phyloP scores from a whole-genome alignment of 192 early-diverging fungal species.

The Backusella australiensis region DNA sequence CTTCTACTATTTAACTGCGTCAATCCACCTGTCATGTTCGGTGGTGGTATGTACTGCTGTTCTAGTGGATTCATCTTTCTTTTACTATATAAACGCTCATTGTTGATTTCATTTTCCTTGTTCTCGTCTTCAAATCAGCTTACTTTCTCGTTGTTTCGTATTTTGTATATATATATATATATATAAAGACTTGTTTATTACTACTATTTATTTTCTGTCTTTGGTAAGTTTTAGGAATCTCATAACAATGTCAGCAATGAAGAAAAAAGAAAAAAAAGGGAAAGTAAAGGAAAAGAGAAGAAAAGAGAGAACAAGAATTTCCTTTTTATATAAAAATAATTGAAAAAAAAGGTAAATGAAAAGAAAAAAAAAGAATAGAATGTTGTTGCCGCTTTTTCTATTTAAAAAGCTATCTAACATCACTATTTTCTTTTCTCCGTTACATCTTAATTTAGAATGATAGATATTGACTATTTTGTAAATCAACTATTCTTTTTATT shows the following conservation, averaged over 20 bases:
- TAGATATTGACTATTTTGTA: neutral
- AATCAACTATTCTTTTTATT: conserved; percentile 4
- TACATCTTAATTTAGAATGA: neutral
- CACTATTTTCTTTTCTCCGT: neutral
- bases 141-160: neutral
- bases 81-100: neutral
- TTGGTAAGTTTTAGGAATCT: neutral
- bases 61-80: neutral
- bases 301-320: neutral
- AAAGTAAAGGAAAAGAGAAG: neutral
- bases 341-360: neutral
- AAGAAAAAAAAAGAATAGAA: neutral
- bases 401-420: neutral
- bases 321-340: neutral
- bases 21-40: neutral
- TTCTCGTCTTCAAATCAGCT: neutral
- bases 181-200: neutral
- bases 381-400: neutral
- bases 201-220: neutral
- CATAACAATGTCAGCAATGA: neutral
- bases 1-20: neutral
- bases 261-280: neutral
- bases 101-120: neutral
- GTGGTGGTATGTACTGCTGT: neutral
- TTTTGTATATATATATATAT: neutral